These are phyloP conservation scores for Aspergillus nidulans DNA, from an alignment of 495 filamentous ascomycete genomes.

Conservation along the genomic window DNA sequence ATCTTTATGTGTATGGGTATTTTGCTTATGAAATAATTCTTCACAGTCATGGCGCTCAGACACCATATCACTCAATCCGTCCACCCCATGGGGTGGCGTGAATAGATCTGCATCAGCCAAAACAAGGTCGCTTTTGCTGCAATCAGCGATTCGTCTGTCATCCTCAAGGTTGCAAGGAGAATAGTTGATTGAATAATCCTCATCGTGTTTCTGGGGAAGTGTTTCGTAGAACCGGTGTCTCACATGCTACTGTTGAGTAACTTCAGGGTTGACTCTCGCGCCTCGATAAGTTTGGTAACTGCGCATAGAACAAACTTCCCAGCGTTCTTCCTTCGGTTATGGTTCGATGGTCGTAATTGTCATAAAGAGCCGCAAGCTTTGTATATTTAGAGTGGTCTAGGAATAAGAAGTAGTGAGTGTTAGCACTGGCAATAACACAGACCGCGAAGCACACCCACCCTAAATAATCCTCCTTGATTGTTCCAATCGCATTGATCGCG, in stretches of 20 bases:
- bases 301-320: neutral
- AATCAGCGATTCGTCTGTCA: neutral
- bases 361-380: neutral
- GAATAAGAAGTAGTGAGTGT: slow-evolving; percentile 1
- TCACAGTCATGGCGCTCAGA: neutral
- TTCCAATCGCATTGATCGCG: slow-evolving; percentile 93
- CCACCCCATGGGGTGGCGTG: neutral
- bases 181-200: neutral
- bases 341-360: slow-evolving; percentile 11
- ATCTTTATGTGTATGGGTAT: neutral
- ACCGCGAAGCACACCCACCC: slow-evolving; percentile 33
- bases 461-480: slow-evolving; percentile 80
- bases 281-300: neutral
- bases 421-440: neutral
- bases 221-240: neutral
- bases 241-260: neutral
- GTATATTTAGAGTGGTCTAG: slow-evolving; percentile 37
- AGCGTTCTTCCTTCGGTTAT: neutral
- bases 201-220: neutral
- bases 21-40: slow-evolving; percentile 5
- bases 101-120: neutral
- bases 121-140: neutral
- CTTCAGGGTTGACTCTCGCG: neutral
- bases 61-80: too few relatives aligned
- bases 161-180: neutral